Percentiles rank a stretch among this genome's conserved stretches.
Conservation (phyloP, 2,329 filamentous ascomycete genomes). For the Colletotrichum sp. region DNA sequence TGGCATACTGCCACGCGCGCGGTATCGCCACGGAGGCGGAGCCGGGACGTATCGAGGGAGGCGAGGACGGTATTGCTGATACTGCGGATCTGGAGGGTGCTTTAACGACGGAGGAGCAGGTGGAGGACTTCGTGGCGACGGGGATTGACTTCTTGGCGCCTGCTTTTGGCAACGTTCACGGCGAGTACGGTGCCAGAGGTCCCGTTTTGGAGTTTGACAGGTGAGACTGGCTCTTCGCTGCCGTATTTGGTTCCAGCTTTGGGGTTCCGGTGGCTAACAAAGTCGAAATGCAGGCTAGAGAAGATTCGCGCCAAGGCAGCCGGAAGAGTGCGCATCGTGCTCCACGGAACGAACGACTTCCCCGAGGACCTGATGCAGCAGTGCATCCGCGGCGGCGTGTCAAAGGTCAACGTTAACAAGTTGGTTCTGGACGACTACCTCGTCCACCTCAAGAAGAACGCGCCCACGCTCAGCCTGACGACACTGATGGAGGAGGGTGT, state of each 20-base stretch:
- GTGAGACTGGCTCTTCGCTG: not conserved
- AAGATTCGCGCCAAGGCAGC: not conserved
- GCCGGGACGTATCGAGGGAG: slow-evolving; percentile 67
- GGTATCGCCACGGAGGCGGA: slow-evolving; percentile 74
- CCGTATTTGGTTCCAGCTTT: not conserved
- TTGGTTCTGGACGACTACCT: slow-evolving; percentile 51
- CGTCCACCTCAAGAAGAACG: slow-evolving; percentile 42
- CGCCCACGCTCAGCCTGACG: slow-evolving; percentile 37
- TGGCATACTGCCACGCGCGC: slow-evolving; percentile 63
- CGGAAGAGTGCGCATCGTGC: slow-evolving; percentile 34
- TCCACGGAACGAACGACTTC: slow-evolving; percentile 65
- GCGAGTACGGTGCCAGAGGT: slow-evolving; percentile 71
- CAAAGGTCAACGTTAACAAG: slow-evolving; percentile 65
- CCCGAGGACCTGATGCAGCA: slow-evolving; percentile 50
- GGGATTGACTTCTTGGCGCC: slow-evolving; percentile 78
- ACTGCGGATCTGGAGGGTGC: slow-evolving; percentile 48
- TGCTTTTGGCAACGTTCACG: slow-evolving; percentile 79
- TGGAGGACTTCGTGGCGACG: slow-evolving; percentile 72
- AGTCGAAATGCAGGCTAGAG: not conserved
- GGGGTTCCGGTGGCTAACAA: not conserved
- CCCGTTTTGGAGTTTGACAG: slow-evolving; percentile 64
- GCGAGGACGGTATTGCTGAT: slow-evolving; percentile 73
- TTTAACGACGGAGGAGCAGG: slow-evolving; percentile 73
- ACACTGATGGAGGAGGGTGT: slow-evolving; percentile 51
- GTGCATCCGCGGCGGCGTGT: slow-evolving; percentile 57